Evolutionary conservation across 176 grass and related monocot species (phyloP).

Genomic region (Bonia amplexicaulis): DNA sequence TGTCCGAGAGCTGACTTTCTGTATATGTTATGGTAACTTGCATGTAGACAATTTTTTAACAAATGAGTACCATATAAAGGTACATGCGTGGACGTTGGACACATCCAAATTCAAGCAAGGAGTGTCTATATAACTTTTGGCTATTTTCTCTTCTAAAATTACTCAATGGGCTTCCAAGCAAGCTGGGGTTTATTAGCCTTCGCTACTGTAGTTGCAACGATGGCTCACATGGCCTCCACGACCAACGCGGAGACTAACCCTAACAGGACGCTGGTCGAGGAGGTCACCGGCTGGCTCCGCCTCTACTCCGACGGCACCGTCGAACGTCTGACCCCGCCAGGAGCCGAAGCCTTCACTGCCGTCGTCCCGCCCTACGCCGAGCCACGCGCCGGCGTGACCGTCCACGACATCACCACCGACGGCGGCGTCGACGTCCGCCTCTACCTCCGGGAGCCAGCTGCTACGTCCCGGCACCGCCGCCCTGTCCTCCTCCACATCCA

Average conservation of each 20-base stretch:
- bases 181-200: background rate
- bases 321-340: conserved; percentile 17
- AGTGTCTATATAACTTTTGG: no score
- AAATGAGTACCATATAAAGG: no score
- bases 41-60: no score
- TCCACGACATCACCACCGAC: conserved; percentile 29
- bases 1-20: no score
- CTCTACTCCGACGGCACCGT: conserved; percentile 36
- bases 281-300: conserved; percentile 33
- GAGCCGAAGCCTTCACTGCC: conserved; percentile 6
- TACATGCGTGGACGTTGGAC: no score
- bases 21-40: no score
- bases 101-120: no score
- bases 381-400: conserved; percentile 38
- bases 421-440: conserved; percentile 22
- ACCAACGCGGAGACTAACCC: background rate
- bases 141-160: no score
- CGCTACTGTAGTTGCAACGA: background rate
- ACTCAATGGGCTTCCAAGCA: background rate
- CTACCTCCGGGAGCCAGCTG: conserved; percentile 8
- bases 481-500: conserved; percentile 46
- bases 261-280: conserved; percentile 19
- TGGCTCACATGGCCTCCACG: background rate
- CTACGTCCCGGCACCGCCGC: background rate
- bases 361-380: conserved; percentile 11